Evolutionary conservation across 2,329 filamentous ascomycete genomes (phyloP).

Genomic region (Hypoxylon sp.): DNA sequence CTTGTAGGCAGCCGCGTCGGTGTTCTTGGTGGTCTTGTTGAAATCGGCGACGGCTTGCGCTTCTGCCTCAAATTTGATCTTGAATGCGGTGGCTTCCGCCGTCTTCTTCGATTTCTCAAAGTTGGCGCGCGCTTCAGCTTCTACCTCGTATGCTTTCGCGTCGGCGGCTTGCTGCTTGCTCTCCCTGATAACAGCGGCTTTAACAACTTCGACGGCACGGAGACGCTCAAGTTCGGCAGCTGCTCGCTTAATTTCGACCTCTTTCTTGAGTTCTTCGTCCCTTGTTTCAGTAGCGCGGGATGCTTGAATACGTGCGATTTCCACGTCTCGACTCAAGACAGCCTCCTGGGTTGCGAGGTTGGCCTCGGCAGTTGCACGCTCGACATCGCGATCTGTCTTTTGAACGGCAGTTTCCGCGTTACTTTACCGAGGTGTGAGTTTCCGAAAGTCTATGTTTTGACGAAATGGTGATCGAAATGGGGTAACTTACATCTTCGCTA

Average conservation of each 20-base stretch:
- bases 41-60: constrained; percentile 58
- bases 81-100: constrained; percentile 62
- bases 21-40: constrained; percentile 57
- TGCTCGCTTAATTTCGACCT: constrained; percentile 80
- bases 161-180: constrained; percentile 74
- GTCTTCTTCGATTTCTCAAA: constrained; percentile 63
- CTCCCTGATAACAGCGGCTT: constrained; percentile 75
- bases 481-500: constrained; percentile 78
- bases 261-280: constrained; percentile 81
- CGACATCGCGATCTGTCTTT: constrained; percentile 84
- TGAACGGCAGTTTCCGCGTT: constrained; percentile 78
- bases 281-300: constrained; percentile 75
- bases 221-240: constrained; percentile 83
- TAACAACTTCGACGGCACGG: constrained; percentile 79
- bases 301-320: constrained; percentile 78
- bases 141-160: constrained; percentile 68
- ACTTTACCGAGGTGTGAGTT: no score
- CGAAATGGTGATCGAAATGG: no score
- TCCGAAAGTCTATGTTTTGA: no score
- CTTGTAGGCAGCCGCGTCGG: constrained; percentile 59
- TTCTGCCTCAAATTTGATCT: constrained; percentile 56
- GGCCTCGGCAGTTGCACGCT: constrained; percentile 81
- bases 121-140: constrained; percentile 65
- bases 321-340: constrained; percentile 75
- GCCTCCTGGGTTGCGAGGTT: constrained; percentile 77